Conservation (phyloP, 2,329 filamentous ascomycete species). For the Pseudogymnoascus pannorum region DNA sequence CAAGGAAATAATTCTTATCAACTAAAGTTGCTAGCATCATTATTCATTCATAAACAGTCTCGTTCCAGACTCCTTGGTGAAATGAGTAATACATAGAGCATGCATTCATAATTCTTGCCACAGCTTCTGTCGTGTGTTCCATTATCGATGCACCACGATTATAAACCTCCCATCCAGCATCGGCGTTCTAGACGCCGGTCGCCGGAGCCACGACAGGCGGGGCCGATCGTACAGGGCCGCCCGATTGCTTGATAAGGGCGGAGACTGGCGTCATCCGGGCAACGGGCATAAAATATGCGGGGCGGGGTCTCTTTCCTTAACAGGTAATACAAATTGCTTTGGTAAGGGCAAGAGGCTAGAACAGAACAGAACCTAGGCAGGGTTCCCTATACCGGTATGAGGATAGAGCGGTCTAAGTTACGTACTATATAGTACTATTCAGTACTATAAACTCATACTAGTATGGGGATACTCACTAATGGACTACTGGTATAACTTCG, state of each 20-base stretch:
- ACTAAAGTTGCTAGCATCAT: too few relatives aligned
- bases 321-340: neutral
- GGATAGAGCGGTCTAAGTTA: neutral
- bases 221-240: neutral
- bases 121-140: neutral
- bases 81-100: neutral
- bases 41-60: too few relatives aligned
- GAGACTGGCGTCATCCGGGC: constrained; percentile 7
- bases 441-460: too few relatives aligned
- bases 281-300: neutral
- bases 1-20: too few relatives aligned
- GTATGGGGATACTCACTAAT: too few relatives aligned
- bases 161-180: neutral
- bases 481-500: neutral
- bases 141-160: neutral
- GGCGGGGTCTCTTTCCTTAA: constrained; percentile 2
- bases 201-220: neutral
- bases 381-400: neutral
- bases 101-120: neutral
- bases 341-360: neutral
- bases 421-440: neutral
- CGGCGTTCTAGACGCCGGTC: neutral
- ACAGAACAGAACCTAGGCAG: neutral
- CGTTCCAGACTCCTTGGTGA: neutral
- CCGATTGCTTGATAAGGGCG: neutral